Base-by-base conservation (phyloP, 371 early-diverging fungal species). In the Mycotypha africana region DNA sequence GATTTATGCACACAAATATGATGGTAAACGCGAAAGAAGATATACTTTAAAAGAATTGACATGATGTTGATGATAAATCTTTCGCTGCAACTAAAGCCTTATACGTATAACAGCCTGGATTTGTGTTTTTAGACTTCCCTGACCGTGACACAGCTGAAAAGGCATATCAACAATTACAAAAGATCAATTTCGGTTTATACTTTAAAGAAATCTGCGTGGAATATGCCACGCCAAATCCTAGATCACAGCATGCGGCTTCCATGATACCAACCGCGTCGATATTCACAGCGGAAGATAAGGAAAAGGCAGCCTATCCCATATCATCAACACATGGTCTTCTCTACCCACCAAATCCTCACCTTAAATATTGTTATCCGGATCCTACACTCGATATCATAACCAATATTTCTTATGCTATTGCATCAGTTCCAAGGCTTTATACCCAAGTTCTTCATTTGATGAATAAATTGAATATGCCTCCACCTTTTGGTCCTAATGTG, bases 391-490 rank as follows among this genome's bases (percentile, higher is more conserved):
- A 71, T 19, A 76, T 65, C 12, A 34, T 79, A 3, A 36, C 45
- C 0, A 76, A 76, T 34, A 79, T 79, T 11, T 62, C 65, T 45
- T 59, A 72, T 47, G 75, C 80, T 6, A 67, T 79, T 26, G 70
- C 60, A 9, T 58, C 65, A 12, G 67, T 76, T 0, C 84, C 84
- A 6, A 53, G 75, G 23, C 57, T 85, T 3, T 85, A 85, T 52
- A 66, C 58, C 17, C 83, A 84, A 51, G 83, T 82, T 1, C 58
- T 85, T 20, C 84, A 85, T 52, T 49, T 85, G 37, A 85, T 85
- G 85, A 85, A 85, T 52, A 84, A 84, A 37, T 74, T 82, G 74
- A 80, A 81, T 40, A 52, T 84, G 23, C 74, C 85, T 3, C 84
- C 84, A 12, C 85, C 85, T 6, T 85, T 84, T 55, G 68, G 58